Conservation (phyloP, 306 rosid genomes). For the Calophaca sinica region DNA sequence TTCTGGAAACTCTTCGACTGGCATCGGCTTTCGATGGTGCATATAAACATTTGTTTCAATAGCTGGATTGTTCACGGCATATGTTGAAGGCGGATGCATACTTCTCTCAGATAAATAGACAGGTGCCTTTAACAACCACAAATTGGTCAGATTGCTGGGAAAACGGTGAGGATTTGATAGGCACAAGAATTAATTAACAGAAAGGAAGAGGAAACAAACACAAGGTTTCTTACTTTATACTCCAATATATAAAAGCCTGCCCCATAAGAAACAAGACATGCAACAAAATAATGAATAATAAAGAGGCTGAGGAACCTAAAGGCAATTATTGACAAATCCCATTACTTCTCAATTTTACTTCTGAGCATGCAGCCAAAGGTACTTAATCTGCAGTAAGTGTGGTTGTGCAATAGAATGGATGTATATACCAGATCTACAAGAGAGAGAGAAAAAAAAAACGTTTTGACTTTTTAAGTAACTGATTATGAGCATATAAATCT, state of each 20-base stretch:
- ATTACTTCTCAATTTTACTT: not conserved
- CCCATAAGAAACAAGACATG: constrained; percentile 44
- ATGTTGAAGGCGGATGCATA: constrained; percentile 63
- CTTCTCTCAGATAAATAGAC: constrained; percentile 67
- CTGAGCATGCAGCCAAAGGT: not conserved
- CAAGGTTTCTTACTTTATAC: constrained; percentile 22
- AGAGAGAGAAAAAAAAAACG: too few species aligned
- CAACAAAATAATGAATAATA: constrained; percentile 11
- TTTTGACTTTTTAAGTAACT: too few species aligned
- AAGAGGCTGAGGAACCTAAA: not conserved
- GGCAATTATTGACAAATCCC: not conserved
- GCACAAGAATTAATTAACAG: not conserved
- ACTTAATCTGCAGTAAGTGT: not conserved
- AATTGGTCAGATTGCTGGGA: constrained; percentile 29
- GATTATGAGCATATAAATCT: too few species aligned
- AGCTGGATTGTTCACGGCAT: constrained; percentile 59
- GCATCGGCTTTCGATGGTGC: constrained; percentile 57
- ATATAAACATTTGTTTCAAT: constrained; percentile 56
- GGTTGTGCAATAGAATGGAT: too few species aligned
- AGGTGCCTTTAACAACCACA: constrained; percentile 69
- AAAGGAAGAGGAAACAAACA: not conserved
- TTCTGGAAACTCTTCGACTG: constrained; percentile 74
- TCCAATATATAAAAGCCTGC: constrained; percentile 11
- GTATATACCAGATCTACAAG: too few species aligned
- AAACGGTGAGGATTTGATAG: not conserved